Conservation (phyloP, 805 yeast species). For the Yarrowia sp. region DNA sequence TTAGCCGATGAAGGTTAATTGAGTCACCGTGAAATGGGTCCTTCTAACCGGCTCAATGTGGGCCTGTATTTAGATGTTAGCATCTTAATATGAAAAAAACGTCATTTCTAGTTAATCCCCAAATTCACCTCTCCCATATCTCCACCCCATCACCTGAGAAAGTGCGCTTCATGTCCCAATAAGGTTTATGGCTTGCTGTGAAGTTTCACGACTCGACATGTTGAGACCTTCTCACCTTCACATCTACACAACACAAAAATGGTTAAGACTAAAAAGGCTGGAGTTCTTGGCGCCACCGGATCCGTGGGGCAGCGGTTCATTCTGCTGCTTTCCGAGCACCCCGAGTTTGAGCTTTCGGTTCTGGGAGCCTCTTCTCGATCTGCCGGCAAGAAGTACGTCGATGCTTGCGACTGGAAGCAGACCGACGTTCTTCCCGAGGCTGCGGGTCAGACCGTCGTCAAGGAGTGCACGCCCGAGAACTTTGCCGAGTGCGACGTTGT, state of each 20-base stretch:
- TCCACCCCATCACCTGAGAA: not conserved
- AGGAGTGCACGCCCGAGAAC: slow-evolving; percentile 70
- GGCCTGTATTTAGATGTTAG: too few species aligned
- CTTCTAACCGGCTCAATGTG: too few species aligned
- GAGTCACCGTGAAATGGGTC: not conserved
- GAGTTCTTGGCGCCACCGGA: slow-evolving; percentile 98
- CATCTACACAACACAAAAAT: not conserved
- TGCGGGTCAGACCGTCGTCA: slow-evolving; percentile 62
- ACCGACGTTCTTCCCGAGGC: slow-evolving; percentile 72
- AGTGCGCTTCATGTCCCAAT: not conserved
- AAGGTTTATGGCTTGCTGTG: not conserved
- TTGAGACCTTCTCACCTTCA: too few species aligned
- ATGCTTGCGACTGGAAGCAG: slow-evolving; percentile 94
- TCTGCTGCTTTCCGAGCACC: slow-evolving; percentile 77
- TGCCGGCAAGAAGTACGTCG: slow-evolving; percentile 82
- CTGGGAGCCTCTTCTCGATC: slow-evolving; percentile 93
- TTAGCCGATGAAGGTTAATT: not conserved
- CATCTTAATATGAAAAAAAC: not conserved
- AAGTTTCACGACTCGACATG: not conserved
- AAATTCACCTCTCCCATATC: not conserved
- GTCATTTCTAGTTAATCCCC: not conserved
- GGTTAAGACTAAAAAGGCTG: slow-evolving; percentile 39
- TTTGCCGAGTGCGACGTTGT: slow-evolving; percentile 91
- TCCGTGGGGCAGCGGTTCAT: slow-evolving; percentile 97
- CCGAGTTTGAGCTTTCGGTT: slow-evolving; percentile 78